Percentiles rank a stretch among this genome's conserved stretches.
phyloP scores from a whole-genome alignment of 805 yeast species.

The Starmerella ratchasimensis region DNA sequence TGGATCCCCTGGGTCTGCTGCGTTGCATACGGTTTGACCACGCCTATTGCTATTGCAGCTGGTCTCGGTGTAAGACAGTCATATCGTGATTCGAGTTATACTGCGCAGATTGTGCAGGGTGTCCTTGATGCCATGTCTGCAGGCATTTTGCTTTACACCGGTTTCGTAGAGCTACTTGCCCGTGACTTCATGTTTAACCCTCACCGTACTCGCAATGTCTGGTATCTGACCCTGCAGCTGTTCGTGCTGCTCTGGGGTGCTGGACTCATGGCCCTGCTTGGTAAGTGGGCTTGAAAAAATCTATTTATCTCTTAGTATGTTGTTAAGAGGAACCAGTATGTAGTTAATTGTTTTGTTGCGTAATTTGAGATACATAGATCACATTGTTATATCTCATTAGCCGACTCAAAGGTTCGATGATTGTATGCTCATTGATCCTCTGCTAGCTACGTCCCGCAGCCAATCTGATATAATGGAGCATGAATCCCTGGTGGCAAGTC shows the following conservation, averaged over 20 bases:
- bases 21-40: constrained; percentile 40
- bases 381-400: too few species aligned
- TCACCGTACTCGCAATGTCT: constrained; percentile 30
- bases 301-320: too few species aligned
- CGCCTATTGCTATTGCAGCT: constrained; percentile 60
- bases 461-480: too few species aligned
- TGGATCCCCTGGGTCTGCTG: constrained; percentile 43
- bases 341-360: too few species aligned
- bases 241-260: constrained; percentile 41
- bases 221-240: constrained; percentile 32
- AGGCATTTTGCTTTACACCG: constrained; percentile 59
- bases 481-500: too few species aligned
- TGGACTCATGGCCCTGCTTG: constrained; percentile 59
- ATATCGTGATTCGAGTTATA: constrained; percentile 41
- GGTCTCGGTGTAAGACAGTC: constrained; percentile 56
- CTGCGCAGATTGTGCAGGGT: constrained; percentile 45
- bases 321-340: too few species aligned
- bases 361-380: too few species aligned
- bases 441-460: too few species aligned
- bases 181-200: constrained; percentile 48
- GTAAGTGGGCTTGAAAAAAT: constrained; percentile 50
- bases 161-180: constrained; percentile 62
- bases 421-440: too few species aligned
- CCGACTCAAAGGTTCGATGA: too few species aligned
- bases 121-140: constrained; percentile 57